Percentiles rank a stretch among this genome's conserved stretches.
phyloP scores from a whole-genome alignment of 371 early-diverging fungal species.

The Lichtheimia hyalospora region DNA sequence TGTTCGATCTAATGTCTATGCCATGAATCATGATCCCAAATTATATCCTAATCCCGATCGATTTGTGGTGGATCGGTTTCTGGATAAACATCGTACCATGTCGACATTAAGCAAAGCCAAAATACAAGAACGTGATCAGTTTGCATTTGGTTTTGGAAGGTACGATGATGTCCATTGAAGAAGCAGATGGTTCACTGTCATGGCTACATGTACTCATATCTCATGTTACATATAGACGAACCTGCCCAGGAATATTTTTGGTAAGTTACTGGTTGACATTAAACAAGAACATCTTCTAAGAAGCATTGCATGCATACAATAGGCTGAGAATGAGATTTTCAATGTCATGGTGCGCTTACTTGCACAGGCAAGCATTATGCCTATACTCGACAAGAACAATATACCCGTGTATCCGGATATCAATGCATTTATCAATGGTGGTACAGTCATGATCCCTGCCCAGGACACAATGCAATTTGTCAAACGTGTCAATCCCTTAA shows the following conservation, averaged over 20 bases:
- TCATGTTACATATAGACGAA: not conserved
- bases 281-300: not conserved
- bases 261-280: not conserved
- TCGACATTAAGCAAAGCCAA: conserved; percentile 2
- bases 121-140: conserved; percentile 10
- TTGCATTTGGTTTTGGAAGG: conserved; percentile 12
- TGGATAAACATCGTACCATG: conserved; percentile 7
- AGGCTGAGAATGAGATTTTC: conserved; percentile 3
- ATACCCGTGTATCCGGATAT: not conserved
- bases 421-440: not conserved
- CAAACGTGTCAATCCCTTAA: conserved; percentile 8
- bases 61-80: conserved; percentile 15
- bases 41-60: conserved; percentile 4
- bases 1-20: conserved; percentile 9
- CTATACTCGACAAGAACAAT: not conserved
- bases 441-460: not conserved
- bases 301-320: not conserved
- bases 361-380: not conserved
- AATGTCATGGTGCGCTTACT: not conserved
- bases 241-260: not conserved
- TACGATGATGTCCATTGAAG: not conserved
- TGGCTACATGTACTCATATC: no score
- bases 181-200: not conserved
- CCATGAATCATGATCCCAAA: conserved; percentile 3
- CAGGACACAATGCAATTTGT: conserved; percentile 4